Evolutionary conservation across 2,329 filamentous ascomycete genomes (phyloP).

Genomic region (Cucurbitaria berberidis): DNA sequence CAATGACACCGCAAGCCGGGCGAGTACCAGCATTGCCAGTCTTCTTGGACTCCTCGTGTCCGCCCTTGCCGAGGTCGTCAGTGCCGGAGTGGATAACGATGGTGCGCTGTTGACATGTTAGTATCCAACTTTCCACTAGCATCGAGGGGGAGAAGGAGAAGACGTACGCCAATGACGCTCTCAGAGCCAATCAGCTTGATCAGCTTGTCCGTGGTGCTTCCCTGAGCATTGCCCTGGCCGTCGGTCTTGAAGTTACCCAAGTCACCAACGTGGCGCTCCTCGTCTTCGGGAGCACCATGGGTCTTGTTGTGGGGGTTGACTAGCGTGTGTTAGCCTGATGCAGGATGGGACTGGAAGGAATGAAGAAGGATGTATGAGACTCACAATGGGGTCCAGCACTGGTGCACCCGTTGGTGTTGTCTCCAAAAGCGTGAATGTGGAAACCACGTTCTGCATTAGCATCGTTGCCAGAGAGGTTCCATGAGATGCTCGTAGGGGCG

Average conservation of each 20-base stretch:
- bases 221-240: constrained; percentile 86
- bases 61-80: constrained; percentile 94
- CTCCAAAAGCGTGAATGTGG: constrained; percentile 98
- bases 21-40: constrained; percentile 94
- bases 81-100: constrained; percentile 94
- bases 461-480: constrained; percentile 91
- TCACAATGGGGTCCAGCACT: constrained; percentile 96
- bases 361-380: no score
- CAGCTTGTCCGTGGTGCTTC: constrained; percentile 77
- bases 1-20: constrained; percentile 96
- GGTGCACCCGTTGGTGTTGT: constrained; percentile 99
- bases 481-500: constrained; percentile 83
- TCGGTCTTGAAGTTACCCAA: constrained; percentile 98
- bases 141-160: background rate
- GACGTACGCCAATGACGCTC: constrained; percentile 85
- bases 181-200: constrained; percentile 96
- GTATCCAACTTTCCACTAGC: background rate
- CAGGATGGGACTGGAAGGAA: no score
- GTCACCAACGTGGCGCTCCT: constrained; percentile 92
- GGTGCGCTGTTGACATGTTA: constrained; percentile 69
- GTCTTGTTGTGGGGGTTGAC: constrained; percentile 95
- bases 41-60: constrained; percentile 94
- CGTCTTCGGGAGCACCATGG: constrained; percentile 85
- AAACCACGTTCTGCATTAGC: constrained; percentile 95
- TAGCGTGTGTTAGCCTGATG: constrained; percentile 46